Base-by-base conservation (phyloP, 192 early-diverging fungal genomes). In the Endogone sp. region DNA sequence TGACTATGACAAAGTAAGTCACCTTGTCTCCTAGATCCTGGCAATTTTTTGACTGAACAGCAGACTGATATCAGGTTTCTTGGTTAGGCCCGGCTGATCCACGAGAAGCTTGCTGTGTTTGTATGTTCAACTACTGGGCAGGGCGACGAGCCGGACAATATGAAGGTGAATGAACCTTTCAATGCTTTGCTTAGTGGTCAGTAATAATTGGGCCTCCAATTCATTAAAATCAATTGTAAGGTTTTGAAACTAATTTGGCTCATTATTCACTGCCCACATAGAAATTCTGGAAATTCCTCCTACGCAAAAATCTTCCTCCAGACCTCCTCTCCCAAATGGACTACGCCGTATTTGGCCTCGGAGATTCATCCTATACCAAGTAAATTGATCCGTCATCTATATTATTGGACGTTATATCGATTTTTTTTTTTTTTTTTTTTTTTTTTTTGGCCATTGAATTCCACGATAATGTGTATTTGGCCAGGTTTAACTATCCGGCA, bases 111-210 rank as follows among this genome's bases (percentile, higher is more conserved):
- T 61, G 89, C 85, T 9, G 73, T 98, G 21, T 99, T 98, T 78
- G 84, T 95, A 29, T 94, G 93, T 55, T 92, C 96, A 0, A 96
- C 95, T 0, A 95, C 95, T 26, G 97, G 97, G 3, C 94, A 98
- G 76, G 97, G 97, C 55, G 90, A 85, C 11, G 90, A 92, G 71
- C 96, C 96, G 2, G 88, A 90, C 62, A 97, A 92, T 68, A 98
- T 98, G 97, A 90, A 84, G 74, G 86, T 87, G 68, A 30, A 22
- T 66, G 21, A 23, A 49, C 37, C 9, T 49, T 49, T 49, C n/a
- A n/a, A n/a, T n/a, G n/a, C 61, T 64, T 11, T 21, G n/a, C 16
- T 49, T 49, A 49, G 16, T 49, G 37, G n/a, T n/a, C n/a, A n/a
- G n/a, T n/a, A n/a, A n/a, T n/a, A n/a, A n/a, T n/a, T n/a, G n/a